A percentile compares a stretch with the other conserved stretches of the same genome.
Conservation (phyloP, 768 basidiomycete genomes). For the Tricholoma matsutake region DNA sequence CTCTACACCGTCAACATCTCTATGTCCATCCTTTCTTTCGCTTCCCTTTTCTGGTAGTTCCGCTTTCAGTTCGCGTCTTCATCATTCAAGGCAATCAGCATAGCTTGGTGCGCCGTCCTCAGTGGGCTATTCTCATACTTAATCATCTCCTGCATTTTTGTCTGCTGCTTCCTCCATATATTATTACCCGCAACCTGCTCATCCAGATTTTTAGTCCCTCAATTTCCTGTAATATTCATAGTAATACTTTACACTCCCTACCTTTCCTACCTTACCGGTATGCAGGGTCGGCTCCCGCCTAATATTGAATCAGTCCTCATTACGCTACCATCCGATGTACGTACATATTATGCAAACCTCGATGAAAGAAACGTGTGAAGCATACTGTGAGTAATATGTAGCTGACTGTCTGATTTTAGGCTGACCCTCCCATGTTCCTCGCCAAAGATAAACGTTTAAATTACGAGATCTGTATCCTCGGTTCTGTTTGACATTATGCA, state of each 20-base stretch:
- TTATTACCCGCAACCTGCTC: slow-evolving; percentile 13
- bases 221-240: slow-evolving; percentile 30
- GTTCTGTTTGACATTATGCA: too few species aligned
- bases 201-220: background rate
- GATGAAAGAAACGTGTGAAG: slow-evolving; percentile 4
- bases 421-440: background rate
- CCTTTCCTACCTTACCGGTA: slow-evolving; percentile 11
- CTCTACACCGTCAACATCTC: slow-evolving; percentile 11
- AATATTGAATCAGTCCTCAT: slow-evolving; percentile 16
- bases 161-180: slow-evolving; percentile 15
- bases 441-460: too few species aligned
- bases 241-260: slow-evolving; percentile 26
- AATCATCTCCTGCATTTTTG: slow-evolving; percentile 23
- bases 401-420: too few species aligned
- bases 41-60: slow-evolving; percentile 9
- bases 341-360: slow-evolving; percentile 10
- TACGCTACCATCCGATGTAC: slow-evolving; percentile 17
- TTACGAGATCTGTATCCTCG: too few species aligned
- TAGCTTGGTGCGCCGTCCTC: slow-evolving; percentile 25
- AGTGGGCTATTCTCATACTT: slow-evolving; percentile 20
- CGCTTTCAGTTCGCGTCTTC: slow-evolving; percentile 8
- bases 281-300: slow-evolving; percentile 20
- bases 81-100: slow-evolving; percentile 18
- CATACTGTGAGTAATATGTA: background rate
- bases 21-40: slow-evolving; percentile 18